Percentiles rank a stretch among this genome's conserved stretches.
Conservation (phyloP, 106 monocot species). For the Apostasia ramifera region DNA sequence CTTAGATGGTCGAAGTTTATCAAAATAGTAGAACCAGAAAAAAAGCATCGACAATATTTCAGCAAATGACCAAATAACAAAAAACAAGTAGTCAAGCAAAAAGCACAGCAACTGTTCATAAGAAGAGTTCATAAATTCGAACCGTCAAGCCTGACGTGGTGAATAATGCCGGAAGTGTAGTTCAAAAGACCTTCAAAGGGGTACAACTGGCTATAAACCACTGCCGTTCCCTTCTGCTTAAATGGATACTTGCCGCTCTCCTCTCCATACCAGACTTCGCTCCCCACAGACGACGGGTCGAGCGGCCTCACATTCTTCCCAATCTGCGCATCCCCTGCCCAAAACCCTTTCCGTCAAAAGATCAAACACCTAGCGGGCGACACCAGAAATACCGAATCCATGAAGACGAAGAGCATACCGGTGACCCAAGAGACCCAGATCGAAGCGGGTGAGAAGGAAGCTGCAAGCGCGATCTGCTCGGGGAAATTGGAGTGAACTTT, state of each 20-base stretch:
- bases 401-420: constrained; percentile 18
- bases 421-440: constrained; percentile 94
- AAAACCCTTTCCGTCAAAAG: neutral
- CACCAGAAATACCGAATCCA: neutral
- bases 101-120: neutral
- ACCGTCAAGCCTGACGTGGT: constrained; percentile 69
- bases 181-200: constrained; percentile 69
- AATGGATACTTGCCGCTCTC: constrained; percentile 33
- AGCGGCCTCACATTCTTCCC: constrained; percentile 42
- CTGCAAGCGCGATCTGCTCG: constrained; percentile 77
- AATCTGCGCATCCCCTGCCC: constrained; percentile 61
- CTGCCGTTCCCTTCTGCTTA: constrained; percentile 25
- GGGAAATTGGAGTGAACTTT: constrained; percentile 36
- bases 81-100: too few relatives aligned
- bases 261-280: constrained; percentile 76
- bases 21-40: too few relatives aligned
- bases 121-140: neutral
- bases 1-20: too few relatives aligned
- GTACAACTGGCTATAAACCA: constrained; percentile 75
- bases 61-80: too few relatives aligned
- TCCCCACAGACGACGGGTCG: constrained; percentile 36
- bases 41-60: too few relatives aligned
- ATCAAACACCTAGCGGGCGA: neutral
- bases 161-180: constrained; percentile 85
- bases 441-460: constrained; percentile 58